phyloP scores from a whole-genome alignment of 495 filamentous ascomycete genomes.

The Lophiostoma macrostomum region DNA sequence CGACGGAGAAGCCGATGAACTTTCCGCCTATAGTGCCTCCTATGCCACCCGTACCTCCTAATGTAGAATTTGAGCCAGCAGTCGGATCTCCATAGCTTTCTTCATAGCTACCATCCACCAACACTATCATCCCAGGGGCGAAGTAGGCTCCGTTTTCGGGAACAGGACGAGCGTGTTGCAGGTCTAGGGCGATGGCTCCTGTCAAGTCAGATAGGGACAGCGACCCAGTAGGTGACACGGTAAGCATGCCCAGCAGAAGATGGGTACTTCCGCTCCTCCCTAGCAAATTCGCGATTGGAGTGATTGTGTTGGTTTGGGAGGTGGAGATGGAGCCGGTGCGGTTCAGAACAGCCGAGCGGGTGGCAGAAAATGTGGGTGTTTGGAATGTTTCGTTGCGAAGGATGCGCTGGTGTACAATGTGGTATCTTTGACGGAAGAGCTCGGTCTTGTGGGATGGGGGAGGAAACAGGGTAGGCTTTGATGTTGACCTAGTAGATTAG shows the following conservation, averaged over 20 bases:
- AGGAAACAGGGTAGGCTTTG: constrained; percentile 67
- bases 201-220: constrained; percentile 81
- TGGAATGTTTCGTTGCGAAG: constrained; percentile 93
- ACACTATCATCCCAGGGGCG: constrained; percentile 87
- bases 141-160: constrained; percentile 89
- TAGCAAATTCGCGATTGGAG: constrained; percentile 87
- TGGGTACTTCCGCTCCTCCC: constrained; percentile 82
- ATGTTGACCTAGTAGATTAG: constrained; percentile 24
- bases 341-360: constrained; percentile 49
- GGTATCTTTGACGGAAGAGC: constrained; percentile 83
- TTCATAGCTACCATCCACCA: constrained; percentile 91
- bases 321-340: constrained; percentile 54
- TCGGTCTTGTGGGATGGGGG: constrained; percentile 75
- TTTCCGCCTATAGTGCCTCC: constrained; percentile 84
- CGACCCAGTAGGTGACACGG: constrained; percentile 75
- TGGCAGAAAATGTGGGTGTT: constrained; percentile 60
- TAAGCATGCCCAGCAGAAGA: constrained; percentile 81
- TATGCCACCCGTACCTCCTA: constrained; percentile 73
- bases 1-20: constrained; percentile 85
- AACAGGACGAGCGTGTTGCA: constrained; percentile 74
- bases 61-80: constrained; percentile 46
- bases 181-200: constrained; percentile 79
- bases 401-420: constrained; percentile 84
- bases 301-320: constrained; percentile 76
- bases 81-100: constrained; percentile 73